phyloP scores from a whole-genome alignment of 352 stramenopile species.

The Phytophthora ohioensis region DNA sequence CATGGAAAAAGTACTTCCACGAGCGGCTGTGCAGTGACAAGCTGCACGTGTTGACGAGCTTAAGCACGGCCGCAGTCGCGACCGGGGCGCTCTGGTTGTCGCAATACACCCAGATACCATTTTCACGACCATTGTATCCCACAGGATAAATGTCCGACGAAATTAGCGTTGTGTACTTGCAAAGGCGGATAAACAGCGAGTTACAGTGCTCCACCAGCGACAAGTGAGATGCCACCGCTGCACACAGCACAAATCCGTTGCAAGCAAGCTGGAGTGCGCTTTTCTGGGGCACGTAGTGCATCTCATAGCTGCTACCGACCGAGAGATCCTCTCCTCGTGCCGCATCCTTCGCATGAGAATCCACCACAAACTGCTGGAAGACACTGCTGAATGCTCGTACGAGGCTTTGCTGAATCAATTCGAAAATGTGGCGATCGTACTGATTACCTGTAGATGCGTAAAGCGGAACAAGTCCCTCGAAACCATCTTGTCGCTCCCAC shows the following conservation, averaged over 20 bases:
- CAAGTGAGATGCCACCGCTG: conserved; percentile 66
- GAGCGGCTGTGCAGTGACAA: conserved; percentile 55
- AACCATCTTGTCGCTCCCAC: conserved; percentile 18
- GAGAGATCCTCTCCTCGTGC: conserved; percentile 34
- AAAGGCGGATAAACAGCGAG: conserved; percentile 63
- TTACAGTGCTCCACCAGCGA: conserved; percentile 68
- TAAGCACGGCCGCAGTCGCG: conserved; percentile 74
- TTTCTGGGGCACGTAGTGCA: conserved; percentile 76
- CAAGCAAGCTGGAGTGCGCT: conserved; percentile 77
- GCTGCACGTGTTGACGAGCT: conserved; percentile 70
- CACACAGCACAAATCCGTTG: conserved; percentile 78
- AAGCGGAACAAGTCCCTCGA: conserved; percentile 17
- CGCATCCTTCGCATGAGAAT: conserved; percentile 59
- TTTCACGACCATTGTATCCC: conserved; percentile 66
- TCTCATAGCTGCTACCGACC: conserved; percentile 36
- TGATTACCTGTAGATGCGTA: conserved; percentile 45
- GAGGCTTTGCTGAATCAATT: conserved; percentile 61
- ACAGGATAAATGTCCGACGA: conserved; percentile 65
- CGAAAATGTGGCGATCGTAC: conserved; percentile 81
- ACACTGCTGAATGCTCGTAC: conserved; percentile 72
- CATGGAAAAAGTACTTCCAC: conserved; percentile 76
- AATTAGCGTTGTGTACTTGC: conserved; percentile 71
- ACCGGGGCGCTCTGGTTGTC: conserved; percentile 75
- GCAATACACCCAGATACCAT: conserved; percentile 70
- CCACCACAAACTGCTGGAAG: conserved; percentile 76